Conservation (phyloP, 2,329 filamentous ascomycete species). For the Clonostachys sp. region DNA sequence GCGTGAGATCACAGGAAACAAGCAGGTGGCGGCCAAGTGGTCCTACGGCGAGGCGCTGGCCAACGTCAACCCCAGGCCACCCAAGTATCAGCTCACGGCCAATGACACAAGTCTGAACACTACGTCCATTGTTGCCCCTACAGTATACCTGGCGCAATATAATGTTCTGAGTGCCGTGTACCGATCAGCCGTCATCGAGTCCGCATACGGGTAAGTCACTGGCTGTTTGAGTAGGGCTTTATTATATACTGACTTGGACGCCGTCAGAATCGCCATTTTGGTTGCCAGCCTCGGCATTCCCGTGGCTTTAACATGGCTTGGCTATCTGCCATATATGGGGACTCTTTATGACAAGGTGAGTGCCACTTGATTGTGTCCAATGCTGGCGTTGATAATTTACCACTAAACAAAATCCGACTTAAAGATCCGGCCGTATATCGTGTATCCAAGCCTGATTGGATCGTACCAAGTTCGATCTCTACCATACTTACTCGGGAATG, state of each 20-base stretch:
- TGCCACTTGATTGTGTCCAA: no score
- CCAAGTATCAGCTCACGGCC: not conserved
- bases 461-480: not conserved
- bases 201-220: not conserved
- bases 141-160: no score
- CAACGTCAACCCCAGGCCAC: not conserved
- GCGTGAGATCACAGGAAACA: not conserved
- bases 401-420: no score
- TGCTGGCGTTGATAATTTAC: no score
- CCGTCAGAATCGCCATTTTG: not conserved
- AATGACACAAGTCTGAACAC: not conserved
- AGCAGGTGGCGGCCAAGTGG: not conserved
- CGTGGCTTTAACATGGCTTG: not conserved
- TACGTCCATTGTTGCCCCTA: not conserved
- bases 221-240: not conserved
- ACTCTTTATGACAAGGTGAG: not conserved
- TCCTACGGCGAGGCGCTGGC: not conserved
- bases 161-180: not conserved
- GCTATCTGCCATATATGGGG: not conserved
- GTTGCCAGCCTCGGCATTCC: not conserved
- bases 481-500: slow-evolving; percentile 10
- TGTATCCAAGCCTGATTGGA: not conserved
- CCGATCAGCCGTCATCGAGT: not conserved
- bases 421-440: not conserved
- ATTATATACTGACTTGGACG: not conserved